Conservation (phyloP, 176 grass and related monocot species). For the Zoysia pacifica region DNA sequence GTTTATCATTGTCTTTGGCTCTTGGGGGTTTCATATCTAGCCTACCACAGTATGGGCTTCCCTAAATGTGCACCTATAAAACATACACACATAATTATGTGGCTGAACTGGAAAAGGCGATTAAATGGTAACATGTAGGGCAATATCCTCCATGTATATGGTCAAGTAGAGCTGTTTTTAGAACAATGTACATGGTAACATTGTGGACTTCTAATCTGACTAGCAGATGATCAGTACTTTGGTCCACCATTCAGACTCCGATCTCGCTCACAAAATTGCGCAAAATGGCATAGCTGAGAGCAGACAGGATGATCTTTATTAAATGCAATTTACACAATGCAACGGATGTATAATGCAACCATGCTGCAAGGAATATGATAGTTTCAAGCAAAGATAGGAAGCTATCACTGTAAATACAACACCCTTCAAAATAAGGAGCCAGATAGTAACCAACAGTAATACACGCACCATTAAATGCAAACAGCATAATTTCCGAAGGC, state of each 20-base stretch:
- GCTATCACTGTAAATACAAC: not conserved
- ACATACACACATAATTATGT: not conserved
- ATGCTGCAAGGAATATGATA: conserved; percentile 11
- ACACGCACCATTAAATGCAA: conserved; percentile 16
- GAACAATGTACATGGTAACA: conserved; percentile 4
- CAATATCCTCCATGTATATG: not conserved
- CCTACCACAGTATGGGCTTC: too few relatives aligned
- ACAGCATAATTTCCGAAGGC: not conserved
- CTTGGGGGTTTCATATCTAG: too few relatives aligned
- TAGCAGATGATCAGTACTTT: not conserved
- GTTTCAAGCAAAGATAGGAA: conserved; percentile 15
- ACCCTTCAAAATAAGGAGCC: conserved; percentile 15
- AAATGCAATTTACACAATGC: conserved; percentile 31
- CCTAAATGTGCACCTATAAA: too few relatives aligned
- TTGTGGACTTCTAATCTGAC: conserved; percentile 17
- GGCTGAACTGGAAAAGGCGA: not conserved
- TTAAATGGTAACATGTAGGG: not conserved
- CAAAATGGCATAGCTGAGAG: not conserved
- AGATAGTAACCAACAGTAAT: conserved; percentile 2
- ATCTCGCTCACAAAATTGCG: not conserved
- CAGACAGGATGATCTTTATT: conserved; percentile 4
- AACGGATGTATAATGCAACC: conserved; percentile 14
- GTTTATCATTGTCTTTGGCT: too few relatives aligned
- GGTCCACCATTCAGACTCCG: conserved; percentile 11
- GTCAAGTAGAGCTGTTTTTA: not conserved